Conservation (phyloP, 257 asterid genomes). For the Anisodus tanguticus region DNA sequence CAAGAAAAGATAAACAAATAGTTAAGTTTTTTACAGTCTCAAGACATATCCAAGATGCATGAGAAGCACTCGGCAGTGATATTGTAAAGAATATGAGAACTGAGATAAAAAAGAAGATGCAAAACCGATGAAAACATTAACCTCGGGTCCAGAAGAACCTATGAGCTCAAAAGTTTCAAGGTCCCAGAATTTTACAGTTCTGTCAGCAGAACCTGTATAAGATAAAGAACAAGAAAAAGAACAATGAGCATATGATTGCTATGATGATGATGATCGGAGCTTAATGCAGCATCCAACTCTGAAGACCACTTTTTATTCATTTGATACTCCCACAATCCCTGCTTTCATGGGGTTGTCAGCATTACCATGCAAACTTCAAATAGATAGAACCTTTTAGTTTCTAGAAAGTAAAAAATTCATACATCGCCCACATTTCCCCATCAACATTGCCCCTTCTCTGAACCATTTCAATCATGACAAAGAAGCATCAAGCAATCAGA, state of each 20-base stretch:
- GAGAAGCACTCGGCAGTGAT: neutral
- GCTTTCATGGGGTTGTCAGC: neutral
- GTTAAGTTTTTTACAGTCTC: conserved; percentile 36
- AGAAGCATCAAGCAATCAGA: neutral
- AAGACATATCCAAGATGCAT: neutral
- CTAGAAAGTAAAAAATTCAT: conserved; percentile 3
- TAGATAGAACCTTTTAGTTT: conserved; percentile 17
- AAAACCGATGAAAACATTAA: conserved; percentile 38
- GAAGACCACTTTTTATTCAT: conserved; percentile 23
- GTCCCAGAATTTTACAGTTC: conserved; percentile 98
- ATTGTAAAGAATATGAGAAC: neutral
- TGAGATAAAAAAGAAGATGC: neutral
- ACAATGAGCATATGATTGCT: conserved; percentile 3
- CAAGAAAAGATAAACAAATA: conserved; percentile 22
- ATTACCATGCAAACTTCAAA: conserved; percentile 11
- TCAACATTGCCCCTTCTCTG: neutral
- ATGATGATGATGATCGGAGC: conserved; percentile 10
- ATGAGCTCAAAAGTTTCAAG: conserved; percentile 98
- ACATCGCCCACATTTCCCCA: neutral
- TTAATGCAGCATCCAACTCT: conserved; percentile 19
- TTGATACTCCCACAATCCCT: conserved; percentile 18
- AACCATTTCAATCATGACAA: conserved; percentile 14
- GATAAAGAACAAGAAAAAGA: conserved; percentile 11
- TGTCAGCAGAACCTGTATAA: conserved; percentile 91
- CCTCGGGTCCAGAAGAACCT: conserved; percentile 98